Evolutionary conservation across 495 filamentous ascomycete genomes (phyloP), one percentile per base, ranked within the genome.

Genomic region (Chaetomidium leptoderma): DNA sequence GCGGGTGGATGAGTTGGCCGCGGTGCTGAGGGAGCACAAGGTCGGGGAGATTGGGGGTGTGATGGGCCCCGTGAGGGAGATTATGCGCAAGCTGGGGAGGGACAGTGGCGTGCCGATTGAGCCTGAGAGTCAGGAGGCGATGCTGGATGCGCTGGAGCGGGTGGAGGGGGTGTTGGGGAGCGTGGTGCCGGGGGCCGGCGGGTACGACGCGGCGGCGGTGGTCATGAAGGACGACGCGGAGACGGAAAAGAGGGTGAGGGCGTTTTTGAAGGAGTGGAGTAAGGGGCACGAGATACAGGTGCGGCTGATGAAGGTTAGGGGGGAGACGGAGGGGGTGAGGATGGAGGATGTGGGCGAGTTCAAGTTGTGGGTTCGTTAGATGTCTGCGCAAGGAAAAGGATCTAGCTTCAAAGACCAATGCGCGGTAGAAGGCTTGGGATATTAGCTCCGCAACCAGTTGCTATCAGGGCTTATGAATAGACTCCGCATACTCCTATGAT

Each of bases 161-260:
- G 70, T 97, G 2, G 80, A 86, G 0, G 95, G 95, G 14, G 90
- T 97, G 7, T 79, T 90, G 54, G 93, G 90, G 1, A 92, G 91
- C 9, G 90, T 97, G 3, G 95, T 96, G 0, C 93, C 93, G 5
- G 93, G 93, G 2, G 93, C 93, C 7, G 93, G 93, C 27, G 93
- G 93, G 3, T 97, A 87, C 67, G 93, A 98, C 81, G 93, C 93
- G 5, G 80, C 96, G 59, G 90, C 85, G 6, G 64, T 98, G 50
- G 68, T 98, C 58, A 78, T 95, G 37, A 81, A 78, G 60, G 90
- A 97, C 67, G 83, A 89, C 56, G 78, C 78, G 17, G 76, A 80
- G 29, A 90, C 90, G 16, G 72, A 89, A 53, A 64, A 65, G n/a
- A 72, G 76, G 50, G 67, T 98, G 42, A 78, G 81, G 53, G 74